phyloP scores from a whole-genome alignment of 129 eudicot genomes.

The Kitagawia praeruptora region DNA sequence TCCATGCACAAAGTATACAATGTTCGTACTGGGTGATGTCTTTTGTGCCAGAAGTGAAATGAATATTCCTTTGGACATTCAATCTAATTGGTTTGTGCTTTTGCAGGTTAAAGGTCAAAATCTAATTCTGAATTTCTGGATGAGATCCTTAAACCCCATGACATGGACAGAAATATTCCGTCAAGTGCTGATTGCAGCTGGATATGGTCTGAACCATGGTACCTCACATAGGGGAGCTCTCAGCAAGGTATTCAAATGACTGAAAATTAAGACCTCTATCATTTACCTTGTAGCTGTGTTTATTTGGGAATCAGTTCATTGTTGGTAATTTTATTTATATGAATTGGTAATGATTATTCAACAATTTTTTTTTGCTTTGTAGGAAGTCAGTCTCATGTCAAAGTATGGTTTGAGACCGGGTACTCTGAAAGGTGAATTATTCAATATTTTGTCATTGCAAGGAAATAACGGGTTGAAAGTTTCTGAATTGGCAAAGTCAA shows the following conservation, averaged over 20 bases:
- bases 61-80: neutral
- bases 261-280: neutral
- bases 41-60: neutral
- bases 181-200: conserved; percentile 85
- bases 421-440: conserved; percentile 86
- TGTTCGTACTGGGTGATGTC: neutral
- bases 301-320: neutral
- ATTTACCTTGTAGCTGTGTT: neutral
- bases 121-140: conserved; percentile 53
- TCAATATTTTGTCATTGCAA: conserved; percentile 41
- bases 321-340: neutral
- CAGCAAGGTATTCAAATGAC: conserved; percentile 43
- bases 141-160: conserved; percentile 56
- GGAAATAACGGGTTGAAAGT: conserved; percentile 71
- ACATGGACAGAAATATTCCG: conserved; percentile 91
- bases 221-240: conserved; percentile 23
- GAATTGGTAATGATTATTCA: neutral
- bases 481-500: conserved; percentile 59
- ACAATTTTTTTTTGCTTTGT: conserved; percentile 10
- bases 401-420: conserved; percentile 75
- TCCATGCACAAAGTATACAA: too few species aligned
- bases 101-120: conserved; percentile 53
- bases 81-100: conserved; percentile 11
- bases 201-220: conserved; percentile 68
- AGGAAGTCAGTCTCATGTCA: conserved; percentile 63